These are phyloP conservation scores for Hemileccinum rubropunctum DNA, from an alignment of 768 basidiomycete species.

Conservation along the genomic window DNA sequence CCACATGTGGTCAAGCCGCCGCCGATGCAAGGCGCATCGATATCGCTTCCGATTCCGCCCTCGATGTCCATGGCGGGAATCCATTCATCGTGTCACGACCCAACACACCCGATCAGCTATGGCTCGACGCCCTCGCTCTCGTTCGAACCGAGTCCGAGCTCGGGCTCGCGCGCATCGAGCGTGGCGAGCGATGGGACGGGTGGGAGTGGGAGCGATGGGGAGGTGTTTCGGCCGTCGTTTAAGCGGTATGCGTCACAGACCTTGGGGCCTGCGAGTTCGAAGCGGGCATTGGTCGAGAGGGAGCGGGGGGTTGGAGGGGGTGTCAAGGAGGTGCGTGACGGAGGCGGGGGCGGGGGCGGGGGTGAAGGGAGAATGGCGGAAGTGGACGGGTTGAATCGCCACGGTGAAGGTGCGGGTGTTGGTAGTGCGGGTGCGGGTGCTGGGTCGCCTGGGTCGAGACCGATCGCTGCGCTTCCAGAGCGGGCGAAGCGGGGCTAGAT, in stretches of 20 bases:
- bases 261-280: slow-evolving; percentile 56
- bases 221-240: slow-evolving; percentile 55
- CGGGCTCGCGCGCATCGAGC: slow-evolving; percentile 30
- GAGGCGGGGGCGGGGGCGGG: not conserved
- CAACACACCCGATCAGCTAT: slow-evolving; percentile 2
- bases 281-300: slow-evolving; percentile 46
- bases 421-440: slow-evolving; percentile 16
- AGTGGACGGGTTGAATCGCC: not conserved
- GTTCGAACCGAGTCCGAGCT: slow-evolving; percentile 10
- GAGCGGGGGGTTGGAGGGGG: slow-evolving; percentile 16
- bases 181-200: slow-evolving; percentile 32
- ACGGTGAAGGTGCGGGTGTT: slow-evolving; percentile 14
- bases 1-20: slow-evolving; percentile 20
- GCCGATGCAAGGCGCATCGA: slow-evolving; percentile 27
- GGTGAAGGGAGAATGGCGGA: not conserved
- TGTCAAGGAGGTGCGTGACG: slow-evolving; percentile 1
- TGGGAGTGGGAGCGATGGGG: slow-evolving; percentile 31
- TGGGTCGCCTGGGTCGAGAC: slow-evolving; percentile 22
- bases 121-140: slow-evolving; percentile 12
- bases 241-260: slow-evolving; percentile 75
- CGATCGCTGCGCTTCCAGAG: slow-evolving; percentile 30
- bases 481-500: slow-evolving; percentile 25
- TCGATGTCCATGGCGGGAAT: slow-evolving; percentile 15
- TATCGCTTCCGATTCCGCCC: slow-evolving; percentile 35
- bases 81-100: slow-evolving; percentile 1